These are phyloP conservation scores for Diaporthe batatas DNA, from an alignment of 2,329 filamentous ascomycete genomes.

Conservation along the genomic window DNA sequence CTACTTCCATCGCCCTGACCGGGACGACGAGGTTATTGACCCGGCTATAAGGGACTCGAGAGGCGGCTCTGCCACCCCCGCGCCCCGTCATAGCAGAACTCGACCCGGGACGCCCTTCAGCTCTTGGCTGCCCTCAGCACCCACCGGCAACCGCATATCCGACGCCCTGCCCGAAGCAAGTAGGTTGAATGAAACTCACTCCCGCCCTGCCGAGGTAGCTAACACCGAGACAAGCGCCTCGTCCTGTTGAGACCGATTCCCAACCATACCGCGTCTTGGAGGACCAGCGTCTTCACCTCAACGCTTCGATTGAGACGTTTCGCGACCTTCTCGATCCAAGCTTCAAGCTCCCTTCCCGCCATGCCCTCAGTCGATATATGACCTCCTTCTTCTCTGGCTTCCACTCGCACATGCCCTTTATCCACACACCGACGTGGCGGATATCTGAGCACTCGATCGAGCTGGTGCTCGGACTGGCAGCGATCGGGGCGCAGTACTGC, in stretches of 20 bases:
- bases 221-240: background rate
- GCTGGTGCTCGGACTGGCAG: constrained; percentile 50
- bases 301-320: constrained; percentile 2
- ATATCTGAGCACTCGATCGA: constrained; percentile 51
- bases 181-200: background rate
- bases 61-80: background rate
- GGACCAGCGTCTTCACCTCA: constrained; percentile 7
- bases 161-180: constrained; percentile 6
- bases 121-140: constrained; percentile 15
- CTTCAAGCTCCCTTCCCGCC: constrained; percentile 53
- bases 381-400: constrained; percentile 55
- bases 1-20: constrained; percentile 8
- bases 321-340: background rate
- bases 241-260: background rate
- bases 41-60: background rate
- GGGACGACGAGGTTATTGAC: constrained; percentile 6
- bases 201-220: background rate
- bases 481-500: constrained; percentile 55
- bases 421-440: constrained; percentile 53
- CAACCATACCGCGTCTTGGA: constrained; percentile 14
- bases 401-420: constrained; percentile 55
- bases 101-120: constrained; percentile 19
- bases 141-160: constrained; percentile 20
- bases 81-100: background rate
- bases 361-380: constrained; percentile 53